phyloP scores from a whole-genome alignment of 1,284 basidiomycete genomes.

The Agroathelia rolfsii region DNA sequence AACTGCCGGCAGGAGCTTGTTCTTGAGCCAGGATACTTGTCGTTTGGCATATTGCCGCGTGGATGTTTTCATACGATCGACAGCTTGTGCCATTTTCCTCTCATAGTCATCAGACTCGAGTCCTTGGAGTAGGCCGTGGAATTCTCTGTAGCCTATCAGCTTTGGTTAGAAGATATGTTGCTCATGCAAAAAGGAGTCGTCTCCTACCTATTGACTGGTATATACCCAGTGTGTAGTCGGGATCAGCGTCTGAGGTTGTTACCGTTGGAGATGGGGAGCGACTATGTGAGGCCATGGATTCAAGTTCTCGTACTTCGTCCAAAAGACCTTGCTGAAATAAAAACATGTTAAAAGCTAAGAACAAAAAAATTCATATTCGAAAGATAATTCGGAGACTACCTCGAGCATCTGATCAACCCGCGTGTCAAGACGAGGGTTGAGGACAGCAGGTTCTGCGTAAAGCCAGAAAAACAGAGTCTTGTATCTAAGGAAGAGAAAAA shows the following conservation, averaged over 20 bases:
- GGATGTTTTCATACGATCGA: conserved; percentile 76
- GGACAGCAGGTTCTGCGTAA: conserved; percentile 59
- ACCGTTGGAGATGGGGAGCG: conserved; percentile 1
- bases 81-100: conserved; percentile 43
- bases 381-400: conserved; percentile 30
- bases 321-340: conserved; percentile 65
- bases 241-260: conserved; percentile 10
- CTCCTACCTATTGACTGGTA: conserved; percentile 91
- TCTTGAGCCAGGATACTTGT: conserved; percentile 89
- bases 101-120: conserved; percentile 31
- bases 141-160: conserved; percentile 80
- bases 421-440: conserved; percentile 65
- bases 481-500: conserved; percentile 42
- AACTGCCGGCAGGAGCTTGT: conserved; percentile 79
- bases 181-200: neutral
- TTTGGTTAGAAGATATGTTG: conserved; percentile 4
- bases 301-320: conserved; percentile 64
- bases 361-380: conserved; percentile 2
- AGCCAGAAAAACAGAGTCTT: conserved; percentile 88
- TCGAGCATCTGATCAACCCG: conserved; percentile 88
- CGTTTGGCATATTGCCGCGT: conserved; percentile 90
- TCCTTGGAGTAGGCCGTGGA: conserved; percentile 52
- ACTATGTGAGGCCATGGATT: conserved; percentile 21
- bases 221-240: conserved; percentile 73
- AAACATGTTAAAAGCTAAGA: conserved; percentile 8